Conservation (phyloP, 2,329 filamentous ascomycete genomes). For the Biscogniauxia marginata region DNA sequence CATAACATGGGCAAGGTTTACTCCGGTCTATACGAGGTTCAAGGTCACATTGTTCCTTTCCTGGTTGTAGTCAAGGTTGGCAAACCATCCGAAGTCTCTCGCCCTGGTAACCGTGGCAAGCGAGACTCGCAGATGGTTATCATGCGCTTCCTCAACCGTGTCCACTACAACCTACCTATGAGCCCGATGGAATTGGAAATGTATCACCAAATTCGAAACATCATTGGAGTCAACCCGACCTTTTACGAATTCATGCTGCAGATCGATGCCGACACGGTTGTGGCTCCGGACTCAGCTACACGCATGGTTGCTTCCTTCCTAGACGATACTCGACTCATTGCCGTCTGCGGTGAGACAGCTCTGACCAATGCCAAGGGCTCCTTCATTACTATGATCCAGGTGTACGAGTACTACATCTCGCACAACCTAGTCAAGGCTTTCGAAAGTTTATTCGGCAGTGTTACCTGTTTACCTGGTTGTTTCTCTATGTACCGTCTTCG, state of each 20-base stretch:
- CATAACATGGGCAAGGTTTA: constrained; percentile 99
- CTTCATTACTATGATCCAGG: constrained; percentile 97
- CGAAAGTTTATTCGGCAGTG: constrained; percentile 93
- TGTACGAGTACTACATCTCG: constrained; percentile 99
- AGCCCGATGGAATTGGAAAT: constrained; percentile 95
- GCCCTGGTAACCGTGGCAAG: constrained; percentile 96
- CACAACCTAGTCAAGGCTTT: constrained; percentile 97
- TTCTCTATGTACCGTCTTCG: constrained; percentile 99
- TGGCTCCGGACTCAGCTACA: constrained; percentile 83
- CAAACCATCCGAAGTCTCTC: constrained; percentile 94
- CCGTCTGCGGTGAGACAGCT: constrained; percentile 90
- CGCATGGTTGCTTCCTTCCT: constrained; percentile 91
- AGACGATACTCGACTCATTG: constrained; percentile 89
- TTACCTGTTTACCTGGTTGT: constrained; percentile 97
- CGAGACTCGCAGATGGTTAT: constrained; percentile 98
- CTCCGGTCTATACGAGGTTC: constrained; percentile 94
- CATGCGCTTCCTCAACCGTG: constrained; percentile 98
- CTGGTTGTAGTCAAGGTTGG: constrained; percentile 95
- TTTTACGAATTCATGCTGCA: constrained; percentile 97
- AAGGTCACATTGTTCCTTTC: constrained; percentile 97
- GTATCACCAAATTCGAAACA: constrained; percentile 97
- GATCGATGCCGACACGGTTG: constrained; percentile 96
- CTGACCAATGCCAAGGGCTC: constrained; percentile 91
- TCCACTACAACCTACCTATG: constrained; percentile 97
- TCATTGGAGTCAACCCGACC: constrained; percentile 96